Evolutionary conservation across 768 basidiomycete genomes (phyloP).

Genomic region (Mycena maculata): DNA sequence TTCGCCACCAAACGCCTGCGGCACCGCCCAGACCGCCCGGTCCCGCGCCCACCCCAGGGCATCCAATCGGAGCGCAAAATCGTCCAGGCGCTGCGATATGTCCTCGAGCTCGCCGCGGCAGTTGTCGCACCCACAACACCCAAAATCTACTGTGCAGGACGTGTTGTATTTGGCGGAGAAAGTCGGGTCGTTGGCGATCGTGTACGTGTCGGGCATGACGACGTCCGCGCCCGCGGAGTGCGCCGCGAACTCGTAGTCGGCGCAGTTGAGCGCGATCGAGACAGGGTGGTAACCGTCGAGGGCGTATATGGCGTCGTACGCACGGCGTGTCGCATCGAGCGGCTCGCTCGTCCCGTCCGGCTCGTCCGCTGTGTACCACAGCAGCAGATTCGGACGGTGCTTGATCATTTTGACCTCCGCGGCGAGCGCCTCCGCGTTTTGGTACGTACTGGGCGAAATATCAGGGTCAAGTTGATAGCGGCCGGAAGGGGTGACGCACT

Average conservation of each 20-base stretch:
- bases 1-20: constrained; percentile 65
- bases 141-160: constrained; percentile 59
- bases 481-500: constrained; percentile 47
- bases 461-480: neutral
- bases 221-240: constrained; percentile 66
- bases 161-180: constrained; percentile 60
- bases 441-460: constrained; percentile 54
- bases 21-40: constrained; percentile 66
- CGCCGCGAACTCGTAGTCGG: constrained; percentile 62
- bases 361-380: constrained; percentile 36
- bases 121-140: constrained; percentile 72
- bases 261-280: constrained; percentile 60
- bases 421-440: constrained; percentile 55
- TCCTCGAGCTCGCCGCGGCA: constrained; percentile 66
- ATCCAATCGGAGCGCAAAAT: constrained; percentile 55
- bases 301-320: constrained; percentile 60
- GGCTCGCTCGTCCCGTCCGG: constrained; percentile 49
- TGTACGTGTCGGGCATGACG: constrained; percentile 62
- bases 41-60: constrained; percentile 60
- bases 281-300: constrained; percentile 71
- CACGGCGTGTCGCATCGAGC: constrained; percentile 52
- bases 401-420: constrained; percentile 64
- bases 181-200: constrained; percentile 53
- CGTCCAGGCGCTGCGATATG: constrained; percentile 59
- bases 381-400: constrained; percentile 52